These are phyloP conservation scores for Pseudocercospora ulei DNA, from an alignment of 2,329 filamentous ascomycete species.

Conservation along the genomic window DNA sequence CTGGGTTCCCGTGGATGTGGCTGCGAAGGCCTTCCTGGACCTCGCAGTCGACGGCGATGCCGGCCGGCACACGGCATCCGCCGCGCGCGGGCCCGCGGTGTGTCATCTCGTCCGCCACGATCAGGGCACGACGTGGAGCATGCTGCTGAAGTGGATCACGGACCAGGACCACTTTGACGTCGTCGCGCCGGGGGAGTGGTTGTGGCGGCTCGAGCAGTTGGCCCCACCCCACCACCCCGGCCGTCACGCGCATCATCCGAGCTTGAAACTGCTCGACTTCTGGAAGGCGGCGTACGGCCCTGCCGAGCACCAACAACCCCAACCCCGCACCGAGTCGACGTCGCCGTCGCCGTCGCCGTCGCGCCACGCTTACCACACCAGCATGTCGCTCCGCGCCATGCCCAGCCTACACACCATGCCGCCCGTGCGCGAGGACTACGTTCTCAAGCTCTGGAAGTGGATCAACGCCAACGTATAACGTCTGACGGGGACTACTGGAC, in stretches of 20 bases:
- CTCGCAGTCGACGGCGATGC: slow-evolving; percentile 23
- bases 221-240: slow-evolving; percentile 26
- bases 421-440: slow-evolving; percentile 40
- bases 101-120: slow-evolving; percentile 46
- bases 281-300: slow-evolving; percentile 42
- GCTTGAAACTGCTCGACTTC: slow-evolving; percentile 42
- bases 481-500: too few relatives aligned
- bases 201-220: slow-evolving; percentile 33
- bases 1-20: slow-evolving; percentile 44
- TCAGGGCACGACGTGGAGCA: slow-evolving; percentile 38
- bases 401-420: slow-evolving; percentile 33
- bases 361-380: too few relatives aligned
- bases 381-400: slow-evolving; percentile 24
- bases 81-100: slow-evolving; percentile 26
- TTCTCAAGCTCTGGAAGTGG: slow-evolving; percentile 41
- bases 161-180: slow-evolving; percentile 36
- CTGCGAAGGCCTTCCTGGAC: slow-evolving; percentile 39
- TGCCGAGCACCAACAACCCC: slow-evolving; percentile 2
- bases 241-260: slow-evolving; percentile 43
- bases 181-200: slow-evolving; percentile 39
- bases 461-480: slow-evolving; percentile 28
- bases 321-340: too few relatives aligned
- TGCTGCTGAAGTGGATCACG: slow-evolving; percentile 42
- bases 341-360: too few relatives aligned
- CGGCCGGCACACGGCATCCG: slow-evolving; percentile 1